Evolutionary conservation across 106 monocot genomes (phyloP).

Genomic region (Allium fistulosum): DNA sequence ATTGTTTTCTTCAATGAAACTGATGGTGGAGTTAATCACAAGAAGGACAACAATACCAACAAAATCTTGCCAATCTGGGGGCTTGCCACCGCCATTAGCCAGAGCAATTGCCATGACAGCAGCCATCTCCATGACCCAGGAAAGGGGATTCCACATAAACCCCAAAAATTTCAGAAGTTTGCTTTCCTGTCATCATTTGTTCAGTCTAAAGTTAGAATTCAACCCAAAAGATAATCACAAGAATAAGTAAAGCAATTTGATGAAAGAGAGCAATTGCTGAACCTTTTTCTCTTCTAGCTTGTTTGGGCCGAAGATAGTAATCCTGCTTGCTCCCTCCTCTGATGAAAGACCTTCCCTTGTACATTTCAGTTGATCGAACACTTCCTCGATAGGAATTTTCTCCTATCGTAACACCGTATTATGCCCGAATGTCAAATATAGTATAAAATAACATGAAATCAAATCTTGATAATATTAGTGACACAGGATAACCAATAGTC

Average conservation of each 20-base stretch:
- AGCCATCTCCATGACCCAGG: conserved; percentile 99
- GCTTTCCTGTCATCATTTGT: conserved; percentile 52
- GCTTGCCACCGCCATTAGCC: conserved; percentile 70
- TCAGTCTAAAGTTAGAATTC: neutral
- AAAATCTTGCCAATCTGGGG: conserved; percentile 97
- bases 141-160: conserved; percentile 99
- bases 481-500: too few species aligned
- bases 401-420: conserved; percentile 34
- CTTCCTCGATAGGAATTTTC: conserved; percentile 82
- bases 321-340: conserved; percentile 56
- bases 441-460: neutral
- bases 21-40: conserved; percentile 96
- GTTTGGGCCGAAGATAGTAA: conserved; percentile 91
- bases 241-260: neutral
- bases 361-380: conserved; percentile 94
- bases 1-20: conserved; percentile 98
- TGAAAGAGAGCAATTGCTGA: neutral
- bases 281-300: conserved; percentile 99
- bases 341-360: conserved; percentile 70
- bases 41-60: conserved; percentile 86
- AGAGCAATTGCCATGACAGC: conserved; percentile 94
- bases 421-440: neutral
- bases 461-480: neutral
- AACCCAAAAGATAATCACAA: too few species aligned
- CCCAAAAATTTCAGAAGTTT: conserved; percentile 93